Evolutionary conservation across 2,329 filamentous ascomycete species (phyloP).

Genomic region (Dothiorella sarmentorum): DNA sequence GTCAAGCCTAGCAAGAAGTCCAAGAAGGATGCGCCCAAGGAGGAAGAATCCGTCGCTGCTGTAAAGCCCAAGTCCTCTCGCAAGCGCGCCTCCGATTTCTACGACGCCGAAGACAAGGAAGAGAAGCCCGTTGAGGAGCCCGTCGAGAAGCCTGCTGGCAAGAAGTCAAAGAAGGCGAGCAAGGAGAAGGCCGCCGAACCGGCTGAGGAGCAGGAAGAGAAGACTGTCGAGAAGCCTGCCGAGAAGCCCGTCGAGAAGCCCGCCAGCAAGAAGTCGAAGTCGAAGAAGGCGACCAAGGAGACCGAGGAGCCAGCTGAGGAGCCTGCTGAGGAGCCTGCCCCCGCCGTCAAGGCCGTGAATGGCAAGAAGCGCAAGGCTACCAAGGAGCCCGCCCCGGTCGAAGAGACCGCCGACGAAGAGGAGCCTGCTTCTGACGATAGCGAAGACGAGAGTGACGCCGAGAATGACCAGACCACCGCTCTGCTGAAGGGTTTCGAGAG

Average conservation of each 20-base stretch:
- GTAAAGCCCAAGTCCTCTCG: constrained; percentile 29
- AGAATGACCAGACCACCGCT: constrained; percentile 49
- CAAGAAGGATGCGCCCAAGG: constrained; percentile 22
- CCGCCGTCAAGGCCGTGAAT: constrained; percentile 2
- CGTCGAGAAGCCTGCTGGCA: constrained; percentile 17
- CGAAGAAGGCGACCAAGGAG: constrained; percentile 23
- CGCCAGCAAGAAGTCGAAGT: constrained; percentile 26
- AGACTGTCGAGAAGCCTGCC: neutral
- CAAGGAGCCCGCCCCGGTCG: constrained; percentile 3
- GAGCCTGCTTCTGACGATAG: constrained; percentile 24
- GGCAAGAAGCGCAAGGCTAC: constrained; percentile 18
- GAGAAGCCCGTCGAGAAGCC: constrained; percentile 19
- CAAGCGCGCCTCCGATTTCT: constrained; percentile 37
- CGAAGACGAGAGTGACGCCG: constrained; percentile 32
- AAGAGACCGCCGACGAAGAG: constrained; percentile 19
- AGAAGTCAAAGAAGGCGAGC: constrained; percentile 27
- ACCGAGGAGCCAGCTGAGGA: neutral
- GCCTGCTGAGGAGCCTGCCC: neutral
- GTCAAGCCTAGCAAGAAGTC: constrained; percentile 16
- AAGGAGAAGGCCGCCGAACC: neutral
- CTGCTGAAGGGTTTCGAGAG: constrained; percentile 51
- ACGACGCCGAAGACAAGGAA: constrained; percentile 24
- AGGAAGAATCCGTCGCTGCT: constrained; percentile 23
- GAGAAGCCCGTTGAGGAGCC: constrained; percentile 19
- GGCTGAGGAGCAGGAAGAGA: constrained; percentile 10